Conservation (phyloP, 495 filamentous ascomycete species). For the Talaromyces stipitatus region DNA sequence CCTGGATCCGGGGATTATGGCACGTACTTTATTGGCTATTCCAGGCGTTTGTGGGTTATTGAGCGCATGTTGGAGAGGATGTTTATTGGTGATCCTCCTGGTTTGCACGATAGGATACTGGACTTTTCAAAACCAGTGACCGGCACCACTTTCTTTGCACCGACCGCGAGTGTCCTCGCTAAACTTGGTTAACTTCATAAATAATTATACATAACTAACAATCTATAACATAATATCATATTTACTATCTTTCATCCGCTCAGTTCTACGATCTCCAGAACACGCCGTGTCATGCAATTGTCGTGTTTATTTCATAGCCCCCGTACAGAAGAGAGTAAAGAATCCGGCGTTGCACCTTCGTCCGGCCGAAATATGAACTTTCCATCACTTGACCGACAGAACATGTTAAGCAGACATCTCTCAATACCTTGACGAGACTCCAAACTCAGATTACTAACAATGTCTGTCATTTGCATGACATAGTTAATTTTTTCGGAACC, state of each 20-base stretch:
- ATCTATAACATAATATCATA: no score
- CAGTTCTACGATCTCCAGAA: no score
- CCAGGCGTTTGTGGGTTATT: conserved; percentile 46
- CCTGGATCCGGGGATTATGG: conserved; percentile 46
- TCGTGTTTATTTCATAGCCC: conserved; percentile 4
- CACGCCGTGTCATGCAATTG: neutral
- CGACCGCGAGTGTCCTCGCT: conserved; percentile 35
- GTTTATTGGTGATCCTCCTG: conserved; percentile 48
- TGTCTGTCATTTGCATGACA: conserved; percentile 14
- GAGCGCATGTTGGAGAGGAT: conserved; percentile 52
- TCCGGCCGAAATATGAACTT: conserved; percentile 8
- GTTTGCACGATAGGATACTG: conserved; percentile 47
- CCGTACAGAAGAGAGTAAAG: conserved; percentile 19
- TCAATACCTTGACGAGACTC: conserved; percentile 20
- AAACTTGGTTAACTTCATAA: conserved; percentile 16
- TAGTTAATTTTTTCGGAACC: conserved; percentile 14
- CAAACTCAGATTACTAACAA: conserved; percentile 15
- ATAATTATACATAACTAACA: neutral
- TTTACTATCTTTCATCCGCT: no score
- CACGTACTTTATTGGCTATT: conserved; percentile 55
- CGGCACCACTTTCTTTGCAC: conserved; percentile 47
- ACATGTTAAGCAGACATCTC: conserved; percentile 22
- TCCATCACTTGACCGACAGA: conserved; percentile 10
- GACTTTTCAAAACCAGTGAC: conserved; percentile 48
- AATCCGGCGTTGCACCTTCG: conserved; percentile 19